phyloP scores from a whole-genome alignment of 805 yeast genomes.

The Sugiyamaella chiloensis region DNA sequence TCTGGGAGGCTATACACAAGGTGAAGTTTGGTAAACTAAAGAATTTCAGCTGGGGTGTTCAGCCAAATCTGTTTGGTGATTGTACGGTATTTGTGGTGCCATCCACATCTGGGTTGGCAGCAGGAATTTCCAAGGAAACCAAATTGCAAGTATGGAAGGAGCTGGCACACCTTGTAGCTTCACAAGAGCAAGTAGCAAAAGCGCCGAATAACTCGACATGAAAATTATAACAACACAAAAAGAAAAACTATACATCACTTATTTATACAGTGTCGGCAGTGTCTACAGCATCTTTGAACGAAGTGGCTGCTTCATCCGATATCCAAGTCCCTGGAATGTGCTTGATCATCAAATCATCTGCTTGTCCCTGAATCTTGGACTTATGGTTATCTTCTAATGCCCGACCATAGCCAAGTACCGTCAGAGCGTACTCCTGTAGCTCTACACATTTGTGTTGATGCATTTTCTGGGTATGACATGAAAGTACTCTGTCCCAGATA shows the following conservation, averaged over 20 bases:
- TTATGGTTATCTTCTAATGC: constrained; percentile 20
- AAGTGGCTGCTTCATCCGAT: constrained; percentile 21
- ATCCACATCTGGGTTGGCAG: constrained; percentile 69
- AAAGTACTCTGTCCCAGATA: constrained; percentile 23
- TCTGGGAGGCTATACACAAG: constrained; percentile 60
- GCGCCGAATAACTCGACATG: too few species aligned
- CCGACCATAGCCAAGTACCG: constrained; percentile 25
- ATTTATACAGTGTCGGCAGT: neutral
- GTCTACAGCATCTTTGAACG: constrained; percentile 20
- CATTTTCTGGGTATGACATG: constrained; percentile 26
- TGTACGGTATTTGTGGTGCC: constrained; percentile 57
- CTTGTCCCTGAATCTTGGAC: constrained; percentile 23
- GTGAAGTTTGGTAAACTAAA: constrained; percentile 31
- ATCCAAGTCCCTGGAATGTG: constrained; percentile 25
- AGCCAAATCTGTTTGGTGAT: constrained; percentile 30
- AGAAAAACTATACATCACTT: neutral
- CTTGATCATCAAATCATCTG: constrained; percentile 31
- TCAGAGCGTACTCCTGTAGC: constrained; percentile 29
- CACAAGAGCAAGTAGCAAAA: too few species aligned
- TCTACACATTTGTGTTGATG: constrained; percentile 29
- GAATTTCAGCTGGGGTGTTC: constrained; percentile 55
- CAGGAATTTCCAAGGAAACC: constrained; percentile 44
- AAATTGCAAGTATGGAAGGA: constrained; percentile 50
- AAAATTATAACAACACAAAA: neutral
- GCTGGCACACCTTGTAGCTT: too few species aligned